Evolutionary conservation across 768 basidiomycete genomes (phyloP).

Genomic region (Strobilomyces dryophilus): DNA sequence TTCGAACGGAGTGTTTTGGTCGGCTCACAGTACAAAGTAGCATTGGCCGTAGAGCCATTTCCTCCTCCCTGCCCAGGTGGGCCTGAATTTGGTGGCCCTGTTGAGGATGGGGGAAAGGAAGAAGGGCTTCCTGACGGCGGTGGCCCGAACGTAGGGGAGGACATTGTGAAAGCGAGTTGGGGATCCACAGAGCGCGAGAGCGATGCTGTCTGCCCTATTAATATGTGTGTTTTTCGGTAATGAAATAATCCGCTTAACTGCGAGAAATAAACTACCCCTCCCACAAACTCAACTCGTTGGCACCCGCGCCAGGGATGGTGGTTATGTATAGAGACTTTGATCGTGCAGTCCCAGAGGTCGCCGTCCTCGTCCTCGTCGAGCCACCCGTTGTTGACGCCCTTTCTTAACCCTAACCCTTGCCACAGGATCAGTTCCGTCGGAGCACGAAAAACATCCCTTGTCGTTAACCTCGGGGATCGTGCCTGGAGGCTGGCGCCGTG

Average conservation of each 20-base stretch:
- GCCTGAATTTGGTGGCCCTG: too few relatives aligned
- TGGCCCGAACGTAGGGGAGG: neutral
- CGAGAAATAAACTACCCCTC: too few relatives aligned
- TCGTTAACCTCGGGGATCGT: too few relatives aligned
- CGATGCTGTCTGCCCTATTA: conserved; percentile 12
- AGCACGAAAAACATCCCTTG: too few relatives aligned
- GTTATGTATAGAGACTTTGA: neutral
- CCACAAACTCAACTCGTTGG: neutral
- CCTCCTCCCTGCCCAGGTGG: neutral
- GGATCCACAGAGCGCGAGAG: neutral
- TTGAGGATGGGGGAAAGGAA: neutral
- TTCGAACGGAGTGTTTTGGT: neutral
- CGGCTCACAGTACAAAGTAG: conserved; percentile 28
- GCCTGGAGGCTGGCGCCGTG: too few relatives aligned
- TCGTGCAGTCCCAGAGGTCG: too few relatives aligned
- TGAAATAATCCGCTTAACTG: neutral
- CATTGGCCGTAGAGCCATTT: conserved; percentile 14
- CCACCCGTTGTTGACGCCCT: neutral
- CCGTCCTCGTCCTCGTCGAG: too few relatives aligned
- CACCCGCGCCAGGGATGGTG: neutral
- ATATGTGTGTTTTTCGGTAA: conserved; percentile 2
- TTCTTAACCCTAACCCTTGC: neutral
- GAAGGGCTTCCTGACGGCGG: neutral
- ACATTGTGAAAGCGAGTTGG: conserved; percentile 10
- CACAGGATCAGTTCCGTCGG: neutral